Evolutionary conservation across 2,329 filamentous ascomycete species (phyloP).

Genomic region (Trichoderma breve): DNA sequence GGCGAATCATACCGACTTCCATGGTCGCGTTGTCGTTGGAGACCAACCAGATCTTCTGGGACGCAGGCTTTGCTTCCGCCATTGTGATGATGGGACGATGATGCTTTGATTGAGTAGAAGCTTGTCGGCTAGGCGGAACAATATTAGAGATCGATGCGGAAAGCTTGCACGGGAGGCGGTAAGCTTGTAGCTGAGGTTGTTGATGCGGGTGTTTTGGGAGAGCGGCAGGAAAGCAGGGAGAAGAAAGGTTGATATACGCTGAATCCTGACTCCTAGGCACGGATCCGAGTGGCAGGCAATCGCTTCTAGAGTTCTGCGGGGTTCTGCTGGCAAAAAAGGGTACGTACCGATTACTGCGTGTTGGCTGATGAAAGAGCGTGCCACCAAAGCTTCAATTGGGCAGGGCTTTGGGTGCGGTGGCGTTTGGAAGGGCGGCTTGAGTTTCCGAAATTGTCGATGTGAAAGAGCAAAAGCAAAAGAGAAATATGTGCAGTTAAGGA

Average conservation of each 20-base stretch:
- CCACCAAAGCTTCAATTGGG: neutral
- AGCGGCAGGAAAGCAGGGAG: neutral
- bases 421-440: neutral
- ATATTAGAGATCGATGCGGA: neutral
- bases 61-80: constrained; percentile 34
- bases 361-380: neutral
- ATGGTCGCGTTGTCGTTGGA: constrained; percentile 52
- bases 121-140: neutral
- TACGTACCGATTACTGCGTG: neutral
- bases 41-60: constrained; percentile 45
- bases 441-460: neutral
- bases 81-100: constrained; percentile 30
- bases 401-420: neutral
- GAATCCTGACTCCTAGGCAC: constrained; percentile 4
- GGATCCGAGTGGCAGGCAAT: constrained; percentile 1
- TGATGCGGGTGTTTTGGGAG: neutral
- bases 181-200: neutral
- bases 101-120: neutral
- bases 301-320: constrained; percentile 7
- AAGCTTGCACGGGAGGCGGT: neutral
- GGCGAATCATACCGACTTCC: constrained; percentile 43
- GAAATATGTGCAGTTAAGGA: neutral
- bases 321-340: neutral
- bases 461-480: neutral
- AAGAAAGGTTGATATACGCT: neutral